Percentiles rank a stretch among this genome's conserved stretches.
Conservation (phyloP, 208 protist genomes). For the Leishmania gerbilli region DNA sequence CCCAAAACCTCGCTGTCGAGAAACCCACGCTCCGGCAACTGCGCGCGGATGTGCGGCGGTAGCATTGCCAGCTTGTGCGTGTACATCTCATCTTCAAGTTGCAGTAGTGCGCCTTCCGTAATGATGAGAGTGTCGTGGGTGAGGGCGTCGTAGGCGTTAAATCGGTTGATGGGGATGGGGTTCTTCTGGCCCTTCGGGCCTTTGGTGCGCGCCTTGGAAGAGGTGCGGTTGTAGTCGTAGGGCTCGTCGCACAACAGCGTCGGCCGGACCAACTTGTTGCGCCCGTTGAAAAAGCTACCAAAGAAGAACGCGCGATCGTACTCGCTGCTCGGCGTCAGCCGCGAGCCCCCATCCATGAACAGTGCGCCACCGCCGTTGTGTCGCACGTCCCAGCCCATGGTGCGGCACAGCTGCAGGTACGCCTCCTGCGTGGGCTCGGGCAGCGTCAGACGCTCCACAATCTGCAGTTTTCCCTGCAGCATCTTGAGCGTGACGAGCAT, state of each 20-base stretch:
- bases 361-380: conserved; percentile 89
- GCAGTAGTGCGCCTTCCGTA: conserved; percentile 87
- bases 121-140: conserved; percentile 86
- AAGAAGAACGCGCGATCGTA: conserved; percentile 91
- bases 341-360: conserved; percentile 92
- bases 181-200: conserved; percentile 91
- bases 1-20: conserved; percentile 72
- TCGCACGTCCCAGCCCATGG: conserved; percentile 89
- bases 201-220: conserved; percentile 72
- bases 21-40: conserved; percentile 77
- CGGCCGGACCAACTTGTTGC: conserved; percentile 89
- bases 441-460: conserved; percentile 83
- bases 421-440: conserved; percentile 79
- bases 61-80: conserved; percentile 83
- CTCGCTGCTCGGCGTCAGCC: conserved; percentile 83
- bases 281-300: conserved; percentile 92
- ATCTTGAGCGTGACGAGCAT: conserved; percentile 91
- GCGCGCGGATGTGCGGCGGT: conserved; percentile 88
- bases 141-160: conserved; percentile 90
- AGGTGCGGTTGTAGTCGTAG: conserved; percentile 85
- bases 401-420: conserved; percentile 80
- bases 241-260: conserved; percentile 87
- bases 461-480: conserved; percentile 87
- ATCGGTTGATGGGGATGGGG: conserved; percentile 91
- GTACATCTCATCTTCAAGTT: conserved; percentile 90